Base-by-base conservation (phyloP, 1,284 basidiomycete genomes). In the Papiliotrema terrestris region DNA sequence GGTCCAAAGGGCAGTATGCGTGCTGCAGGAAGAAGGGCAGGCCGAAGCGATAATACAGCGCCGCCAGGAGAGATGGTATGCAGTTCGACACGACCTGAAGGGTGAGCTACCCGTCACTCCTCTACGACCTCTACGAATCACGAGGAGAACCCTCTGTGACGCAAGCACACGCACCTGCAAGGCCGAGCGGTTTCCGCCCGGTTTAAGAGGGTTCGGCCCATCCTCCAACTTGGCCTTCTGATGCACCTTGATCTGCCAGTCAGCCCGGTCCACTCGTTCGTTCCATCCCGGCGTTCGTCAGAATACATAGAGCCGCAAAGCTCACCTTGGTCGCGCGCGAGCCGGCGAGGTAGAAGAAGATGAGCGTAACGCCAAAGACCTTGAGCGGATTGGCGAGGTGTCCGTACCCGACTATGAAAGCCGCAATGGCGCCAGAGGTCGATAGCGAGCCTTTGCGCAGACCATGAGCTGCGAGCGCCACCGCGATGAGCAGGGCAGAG, bases 291-390 rank as follows among this genome's bases (percentile, higher is more conserved):
- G n/a, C n/a, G n/a, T n/a, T n/a, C n/a, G n/a, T n/a, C n/a, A n/a
- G 29, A 32, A 5, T 8, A 41, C 37, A 8, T 2, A 15, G 26
- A n/a, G 19, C 1, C 11, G 42, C 77, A 79, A 72, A 66, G 22
- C 88, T 84, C 56, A 86, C 86, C 82, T 91, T 93, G 5, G 93
- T 96, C 0, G 91, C 92, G 49, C 84, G 80, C 49, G 88, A 90
- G 0, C 87, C 92, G 1, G 85, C 66, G 19, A 93, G 79, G 73
- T 95, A 94, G 76, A 96, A 91, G 0, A 83, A 83, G 54, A 94
- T 83, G 63, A 95, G 80, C 0, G 85, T 80, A 6, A 84, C 76
- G 11, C 88, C 90, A 68, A 93, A 89, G 0, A 72, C 56, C 45
- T 72, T 74, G 48, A 74, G 39, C 4, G 75, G 73, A 55, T 72